Base-by-base conservation (phyloP, 1,139 yeast species). In the Lipomyces yarrowii region DNA sequence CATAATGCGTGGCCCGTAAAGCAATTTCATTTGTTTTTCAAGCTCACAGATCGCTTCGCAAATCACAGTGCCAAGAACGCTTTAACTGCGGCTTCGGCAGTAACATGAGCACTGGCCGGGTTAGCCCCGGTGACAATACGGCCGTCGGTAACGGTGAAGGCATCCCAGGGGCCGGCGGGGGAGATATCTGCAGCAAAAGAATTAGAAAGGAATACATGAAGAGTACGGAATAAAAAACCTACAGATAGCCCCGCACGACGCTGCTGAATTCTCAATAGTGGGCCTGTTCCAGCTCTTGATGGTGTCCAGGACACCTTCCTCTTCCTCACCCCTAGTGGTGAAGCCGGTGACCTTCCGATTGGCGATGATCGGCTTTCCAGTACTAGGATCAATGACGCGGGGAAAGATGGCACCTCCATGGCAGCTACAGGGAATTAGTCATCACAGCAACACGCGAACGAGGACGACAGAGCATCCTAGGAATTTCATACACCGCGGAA, bases 371-470 rank as follows among this genome's bases (percentile, higher is more conserved):
- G 57, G 32, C 39, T 81, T 78, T 56, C 86, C 86, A 42, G 56
- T 77, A 78, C 74, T 69, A 59, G 76, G 72, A 69, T 83, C 84
- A 55, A 74, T 78, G 70, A 86, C 75, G 57, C 80, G 79, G 33
- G 80, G 82, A 66, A 87, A 83, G 67, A 86, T 80, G 53, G 82
- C 82, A n/a, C 89, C 88, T 5, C 90, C 91, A 71, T 87, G 91
- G 76, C 91, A 87, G 26, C 55, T 52, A 21, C 18, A 18, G 2
- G 1, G 6, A n/a, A n/a, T n/a, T n/a, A n/a, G n/a, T n/a, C n/a
- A n/a, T n/a, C n/a, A n/a, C n/a, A n/a, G n/a, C n/a, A n/a, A n/a
- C n/a, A n/a, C n/a, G n/a, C n/a, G n/a, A n/a, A n/a, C n/a, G n/a
- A n/a, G n/a, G n/a, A n/a, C n/a, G n/a, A n/a, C n/a, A n/a, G n/a